Percentiles rank a stretch among this genome's conserved stretches.
phyloP scores from a whole-genome alignment of 345 rosid species.

The Nasturtium officinale region DNA sequence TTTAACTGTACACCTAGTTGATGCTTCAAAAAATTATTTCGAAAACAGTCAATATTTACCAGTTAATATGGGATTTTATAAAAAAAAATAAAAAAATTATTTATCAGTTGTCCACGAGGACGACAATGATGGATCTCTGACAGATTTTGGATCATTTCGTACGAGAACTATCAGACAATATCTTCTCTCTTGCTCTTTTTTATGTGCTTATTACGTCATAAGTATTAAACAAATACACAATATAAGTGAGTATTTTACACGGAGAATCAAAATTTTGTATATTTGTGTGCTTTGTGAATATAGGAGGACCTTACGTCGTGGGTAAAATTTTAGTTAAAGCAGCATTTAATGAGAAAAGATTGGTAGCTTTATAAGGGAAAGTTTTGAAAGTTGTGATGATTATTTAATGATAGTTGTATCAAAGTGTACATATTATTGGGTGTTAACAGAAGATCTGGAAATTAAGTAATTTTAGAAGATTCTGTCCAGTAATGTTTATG shows the following conservation, averaged over 20 bases:
- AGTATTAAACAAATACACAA: neutral
- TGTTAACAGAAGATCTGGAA: neutral
- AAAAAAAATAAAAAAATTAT: neutral
- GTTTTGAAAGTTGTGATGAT: slow-evolving; percentile 40
- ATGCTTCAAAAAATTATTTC: neutral
- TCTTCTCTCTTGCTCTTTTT: slow-evolving; percentile 22
- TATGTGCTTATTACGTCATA: slow-evolving; percentile 26
- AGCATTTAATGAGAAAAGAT: slow-evolving; percentile 39
- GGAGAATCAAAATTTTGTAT: slow-evolving; percentile 17
- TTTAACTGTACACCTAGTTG: neutral
- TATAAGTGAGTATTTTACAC: neutral
- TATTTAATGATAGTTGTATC: slow-evolving; percentile 33
- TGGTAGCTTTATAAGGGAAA: slow-evolving; percentile 24
- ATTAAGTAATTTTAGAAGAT: neutral
- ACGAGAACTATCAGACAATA: slow-evolving; percentile 48
- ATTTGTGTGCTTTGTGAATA: slow-evolving; percentile 15
- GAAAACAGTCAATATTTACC: neutral
- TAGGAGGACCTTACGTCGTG: slow-evolving; percentile 29
- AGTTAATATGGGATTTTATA: neutral
- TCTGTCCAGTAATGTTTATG: neutral
- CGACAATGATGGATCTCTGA: slow-evolving; percentile 49
- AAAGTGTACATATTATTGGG: neutral
- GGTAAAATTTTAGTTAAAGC: slow-evolving; percentile 43
- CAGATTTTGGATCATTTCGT: slow-evolving; percentile 47
- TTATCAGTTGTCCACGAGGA: slow-evolving; percentile 33